Evolutionary conservation across 176 grass and related monocot genomes (phyloP), one percentile per base, ranked within the genome.

Genomic region (Oryza glumipatula): DNA sequence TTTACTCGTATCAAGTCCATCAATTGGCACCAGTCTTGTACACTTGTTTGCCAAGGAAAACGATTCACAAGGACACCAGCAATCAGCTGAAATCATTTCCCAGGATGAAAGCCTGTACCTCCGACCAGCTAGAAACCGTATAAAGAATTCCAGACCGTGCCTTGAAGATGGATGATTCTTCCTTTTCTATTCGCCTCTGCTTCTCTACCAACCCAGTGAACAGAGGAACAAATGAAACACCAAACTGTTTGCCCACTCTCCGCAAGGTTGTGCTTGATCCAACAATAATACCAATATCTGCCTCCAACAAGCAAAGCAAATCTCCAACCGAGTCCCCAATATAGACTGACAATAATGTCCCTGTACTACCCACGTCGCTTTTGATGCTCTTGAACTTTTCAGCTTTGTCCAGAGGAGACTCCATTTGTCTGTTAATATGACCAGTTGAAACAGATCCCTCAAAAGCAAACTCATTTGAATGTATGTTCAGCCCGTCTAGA

Each of bases 261-360:
- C 90, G 92, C 76, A 99, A 86, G 65, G 83, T 91, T 73, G 81
- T 87, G 85, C 94, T 99, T 66, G 90, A 94, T 74, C 97, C 97
- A 84, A 99, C 88, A 33, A 96, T 90, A 30, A 99, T 99, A 79
- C 97, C 97, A 73, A 96, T 87, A 86, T 99, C 94, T 54, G 94
- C 97, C 85, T 96, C 89, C 76, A 99, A 73, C 84, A 99, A 90
- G 80, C 96, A 96, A 15, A 99, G 88, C 86, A 99, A 88, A 88
- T 99, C 96, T 81, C 96, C 94, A 69, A 96, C 86, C 0, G 96
- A 94, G 69, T 96, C 96, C 30, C 96, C 96, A 26, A 99, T 94
- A 73, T 96, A 99, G 66, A 99, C 90, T 39, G 96, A 89, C 33
- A 90, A 72, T 26, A 41, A 84, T 49, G 72, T 38, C 11, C 32